Evolutionary conservation across 495 filamentous ascomycete genomes (phyloP).

Genomic region (Lineolata rhizophorae): DNA sequence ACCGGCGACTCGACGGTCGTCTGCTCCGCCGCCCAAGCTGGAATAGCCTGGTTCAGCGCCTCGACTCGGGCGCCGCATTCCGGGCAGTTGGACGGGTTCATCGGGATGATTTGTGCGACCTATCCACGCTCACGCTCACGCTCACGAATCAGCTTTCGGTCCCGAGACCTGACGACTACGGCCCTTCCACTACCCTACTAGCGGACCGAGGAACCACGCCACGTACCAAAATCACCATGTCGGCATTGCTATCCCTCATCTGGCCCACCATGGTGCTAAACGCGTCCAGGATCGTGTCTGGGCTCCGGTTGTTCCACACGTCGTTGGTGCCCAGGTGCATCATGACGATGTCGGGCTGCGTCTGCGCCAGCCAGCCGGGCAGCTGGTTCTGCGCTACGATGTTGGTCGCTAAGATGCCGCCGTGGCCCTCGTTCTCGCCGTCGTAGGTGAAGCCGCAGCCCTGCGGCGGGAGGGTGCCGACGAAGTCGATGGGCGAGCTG

Average conservation of each 20-base stretch:
- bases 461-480: conserved; percentile 17
- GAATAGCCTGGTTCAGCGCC: conserved; percentile 26
- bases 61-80: conserved; percentile 17
- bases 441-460: conserved; percentile 2
- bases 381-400: conserved; percentile 22
- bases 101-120: conserved; percentile 32
- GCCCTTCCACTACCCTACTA: background rate
- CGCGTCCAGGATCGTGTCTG: conserved; percentile 15
- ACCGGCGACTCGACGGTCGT: conserved; percentile 28
- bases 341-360: conserved; percentile 21
- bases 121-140: conserved; percentile 18
- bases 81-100: conserved; percentile 15
- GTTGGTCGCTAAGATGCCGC: conserved; percentile 22
- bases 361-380: conserved; percentile 17
- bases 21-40: conserved; percentile 21
- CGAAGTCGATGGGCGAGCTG: conserved; percentile 18
- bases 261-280: background rate
- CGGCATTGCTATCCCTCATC: background rate
- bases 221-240: background rate
- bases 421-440: conserved; percentile 19
- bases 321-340: conserved; percentile 26
- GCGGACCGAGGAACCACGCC: background rate
- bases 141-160: too few species aligned
- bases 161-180: too few species aligned
- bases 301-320: conserved; percentile 10